Evolutionary conservation across 202 grass and related monocot genomes (phyloP).

Genomic region (Dendrocalamus latiflorus): DNA sequence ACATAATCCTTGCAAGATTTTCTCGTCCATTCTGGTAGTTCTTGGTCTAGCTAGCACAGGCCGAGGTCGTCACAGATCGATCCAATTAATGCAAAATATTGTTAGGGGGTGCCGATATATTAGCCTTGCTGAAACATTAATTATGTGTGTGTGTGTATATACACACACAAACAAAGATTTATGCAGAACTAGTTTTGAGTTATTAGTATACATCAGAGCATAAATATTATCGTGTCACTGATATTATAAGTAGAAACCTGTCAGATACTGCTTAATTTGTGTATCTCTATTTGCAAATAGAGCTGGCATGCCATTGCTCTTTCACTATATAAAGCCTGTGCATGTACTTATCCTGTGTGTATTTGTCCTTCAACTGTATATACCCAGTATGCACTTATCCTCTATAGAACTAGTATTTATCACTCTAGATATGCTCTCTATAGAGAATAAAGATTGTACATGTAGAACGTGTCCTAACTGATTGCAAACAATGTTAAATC

Average conservation of each 20-base stretch:
- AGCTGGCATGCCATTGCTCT: no score
- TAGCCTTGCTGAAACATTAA: no score
- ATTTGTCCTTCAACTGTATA: no score
- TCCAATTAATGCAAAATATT: neutral
- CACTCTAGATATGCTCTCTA: no score
- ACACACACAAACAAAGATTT: neutral
- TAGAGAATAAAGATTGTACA: neutral
- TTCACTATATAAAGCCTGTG: no score
- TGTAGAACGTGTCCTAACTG: neutral
- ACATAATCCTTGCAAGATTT: no score
- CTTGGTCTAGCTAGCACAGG: neutral
- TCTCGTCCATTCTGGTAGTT: neutral
- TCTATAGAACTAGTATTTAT: no score
- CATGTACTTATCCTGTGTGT: no score
- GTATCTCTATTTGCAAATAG: no score
- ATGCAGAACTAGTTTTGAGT: neutral
- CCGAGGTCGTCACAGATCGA: neutral
- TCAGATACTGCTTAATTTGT: neutral
- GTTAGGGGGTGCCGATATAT: neutral
- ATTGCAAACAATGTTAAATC: neutral
- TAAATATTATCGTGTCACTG: neutral
- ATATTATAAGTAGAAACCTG: neutral
- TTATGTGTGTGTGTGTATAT: no score
- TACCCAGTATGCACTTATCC: no score
- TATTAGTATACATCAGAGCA: neutral